Conservation (phyloP, 1,284 basidiomycete genomes). For the Tranzscheliella williamsii region DNA sequence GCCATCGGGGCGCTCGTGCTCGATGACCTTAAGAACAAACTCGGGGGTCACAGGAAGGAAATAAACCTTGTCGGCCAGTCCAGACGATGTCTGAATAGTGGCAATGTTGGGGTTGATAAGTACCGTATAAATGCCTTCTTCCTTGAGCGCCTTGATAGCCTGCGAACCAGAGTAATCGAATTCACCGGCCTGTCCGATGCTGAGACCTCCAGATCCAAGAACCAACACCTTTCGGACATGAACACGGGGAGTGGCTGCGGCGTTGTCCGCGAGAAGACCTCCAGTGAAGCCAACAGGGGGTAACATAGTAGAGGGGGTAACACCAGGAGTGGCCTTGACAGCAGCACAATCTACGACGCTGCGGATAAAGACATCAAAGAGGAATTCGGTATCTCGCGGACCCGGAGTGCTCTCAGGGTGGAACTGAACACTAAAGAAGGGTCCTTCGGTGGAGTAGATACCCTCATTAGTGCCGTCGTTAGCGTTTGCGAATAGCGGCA, state of each 20-base stretch:
- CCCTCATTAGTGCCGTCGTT: conserved; percentile 98
- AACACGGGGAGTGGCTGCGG: conserved; percentile 74
- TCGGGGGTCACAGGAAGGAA: conserved; percentile 97
- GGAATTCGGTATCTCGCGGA: conserved; percentile 95
- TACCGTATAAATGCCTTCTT: conserved; percentile 98
- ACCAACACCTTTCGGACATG: conserved; percentile 90
- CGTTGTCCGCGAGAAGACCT: conserved; percentile 81
- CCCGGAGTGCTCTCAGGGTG: conserved; percentile 99
- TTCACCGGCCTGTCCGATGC: conserved; percentile 97
- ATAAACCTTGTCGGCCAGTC: conserved; percentile 98
- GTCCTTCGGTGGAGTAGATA: conserved; percentile 77
- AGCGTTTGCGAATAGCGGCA: conserved; percentile 91
- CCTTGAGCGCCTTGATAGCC: conserved; percentile 97
- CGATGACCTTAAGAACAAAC: conserved; percentile 96
- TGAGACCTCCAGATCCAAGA: conserved; percentile 94
- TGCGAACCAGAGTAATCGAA: conserved; percentile 99
- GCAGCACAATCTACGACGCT: conserved; percentile 79
- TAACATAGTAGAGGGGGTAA: conserved; percentile 22
- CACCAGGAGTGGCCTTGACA: conserved; percentile 62
- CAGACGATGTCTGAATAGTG: conserved; percentile 97
- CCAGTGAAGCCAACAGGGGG: conserved; percentile 82
- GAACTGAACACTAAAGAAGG: conserved; percentile 99
- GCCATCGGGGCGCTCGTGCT: conserved; percentile 96
- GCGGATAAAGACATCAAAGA: conserved; percentile 96
- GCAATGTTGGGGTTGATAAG: conserved; percentile 97